Evolutionary conservation across 1,139 yeast genomes (phyloP).

Genomic region (Meyerozyma carpophila): DNA sequence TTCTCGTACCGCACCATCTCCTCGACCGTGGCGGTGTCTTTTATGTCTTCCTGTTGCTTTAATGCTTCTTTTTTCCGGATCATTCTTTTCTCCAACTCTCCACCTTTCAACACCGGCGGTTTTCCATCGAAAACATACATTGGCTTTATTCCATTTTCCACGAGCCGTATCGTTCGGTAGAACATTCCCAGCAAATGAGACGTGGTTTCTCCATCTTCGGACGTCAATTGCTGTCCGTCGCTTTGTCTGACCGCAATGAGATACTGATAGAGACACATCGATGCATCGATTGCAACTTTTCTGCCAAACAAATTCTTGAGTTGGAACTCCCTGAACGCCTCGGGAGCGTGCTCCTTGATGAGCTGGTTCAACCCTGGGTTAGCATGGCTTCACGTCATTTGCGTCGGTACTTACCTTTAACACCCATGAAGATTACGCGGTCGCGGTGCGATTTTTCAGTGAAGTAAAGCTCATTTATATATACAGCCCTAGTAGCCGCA

Average conservation of each 20-base stretch:
- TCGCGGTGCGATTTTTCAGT: background rate
- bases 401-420: constrained; percentile 9
- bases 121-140: constrained; percentile 96
- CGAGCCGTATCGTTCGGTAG: constrained; percentile 83
- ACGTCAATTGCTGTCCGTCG: constrained; percentile 91
- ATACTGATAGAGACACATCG: constrained; percentile 94
- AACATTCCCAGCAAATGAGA: constrained; percentile 95
- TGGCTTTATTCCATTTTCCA: constrained; percentile 90
- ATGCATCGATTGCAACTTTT: constrained; percentile 85
- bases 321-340: constrained; percentile 70
- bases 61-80: constrained; percentile 80
- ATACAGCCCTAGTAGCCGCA: background rate
- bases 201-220: constrained; percentile 88
- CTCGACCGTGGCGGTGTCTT: constrained; percentile 75
- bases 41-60: constrained; percentile 63
- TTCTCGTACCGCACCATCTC: constrained; percentile 76
- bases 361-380: constrained; percentile 63
- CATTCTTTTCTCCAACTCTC: constrained; percentile 83
- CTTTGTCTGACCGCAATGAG: constrained; percentile 93
- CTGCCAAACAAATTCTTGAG: constrained; percentile 86
- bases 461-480: background rate
- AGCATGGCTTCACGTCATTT: constrained; percentile 3
- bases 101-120: constrained; percentile 88
- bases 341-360: constrained; percentile 84
- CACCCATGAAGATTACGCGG: constrained; percentile 8